Conservation (phyloP, 495 filamentous ascomycete species). For the Alectoria sarmentosa region DNA sequence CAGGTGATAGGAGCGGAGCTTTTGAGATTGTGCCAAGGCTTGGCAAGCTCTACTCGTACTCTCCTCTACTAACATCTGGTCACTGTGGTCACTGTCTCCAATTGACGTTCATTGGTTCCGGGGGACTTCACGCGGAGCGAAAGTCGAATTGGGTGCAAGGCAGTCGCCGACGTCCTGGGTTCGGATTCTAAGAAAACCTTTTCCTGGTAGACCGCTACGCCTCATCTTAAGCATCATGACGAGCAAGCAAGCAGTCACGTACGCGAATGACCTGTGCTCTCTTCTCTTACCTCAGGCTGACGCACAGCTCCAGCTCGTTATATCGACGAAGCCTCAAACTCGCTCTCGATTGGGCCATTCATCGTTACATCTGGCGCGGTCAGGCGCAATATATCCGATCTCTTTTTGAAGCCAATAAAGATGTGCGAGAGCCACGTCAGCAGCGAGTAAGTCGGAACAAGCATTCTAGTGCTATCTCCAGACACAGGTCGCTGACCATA, state of each 20-base stretch:
- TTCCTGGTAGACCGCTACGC: background rate
- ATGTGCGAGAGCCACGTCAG: constrained; percentile 78
- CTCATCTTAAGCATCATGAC: constrained; percentile 22
- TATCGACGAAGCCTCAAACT: constrained; percentile 92
- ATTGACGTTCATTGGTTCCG: background rate
- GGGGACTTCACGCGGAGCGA: background rate
- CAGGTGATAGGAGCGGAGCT: background rate
- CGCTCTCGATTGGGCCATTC: constrained; percentile 88
- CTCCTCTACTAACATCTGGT: no score
- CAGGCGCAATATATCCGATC: constrained; percentile 94
- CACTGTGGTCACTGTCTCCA: background rate
- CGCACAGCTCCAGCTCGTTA: constrained; percentile 57
- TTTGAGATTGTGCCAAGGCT: background rate
- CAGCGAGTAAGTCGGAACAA: constrained; percentile 56
- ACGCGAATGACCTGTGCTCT: background rate
- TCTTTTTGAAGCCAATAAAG: constrained; percentile 88
- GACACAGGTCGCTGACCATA: background rate
- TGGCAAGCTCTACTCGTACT: background rate
- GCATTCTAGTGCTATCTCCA: background rate
- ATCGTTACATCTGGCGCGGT: constrained; percentile 84
- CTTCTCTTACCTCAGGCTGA: background rate
- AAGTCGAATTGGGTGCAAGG: background rate
- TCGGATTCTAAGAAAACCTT: background rate
- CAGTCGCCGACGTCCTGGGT: background rate
- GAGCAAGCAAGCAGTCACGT: constrained; percentile 29